Evolutionary conservation across 371 early-diverging fungal genomes (phyloP).

Genomic region (Lichtheimia hyalospora): DNA sequence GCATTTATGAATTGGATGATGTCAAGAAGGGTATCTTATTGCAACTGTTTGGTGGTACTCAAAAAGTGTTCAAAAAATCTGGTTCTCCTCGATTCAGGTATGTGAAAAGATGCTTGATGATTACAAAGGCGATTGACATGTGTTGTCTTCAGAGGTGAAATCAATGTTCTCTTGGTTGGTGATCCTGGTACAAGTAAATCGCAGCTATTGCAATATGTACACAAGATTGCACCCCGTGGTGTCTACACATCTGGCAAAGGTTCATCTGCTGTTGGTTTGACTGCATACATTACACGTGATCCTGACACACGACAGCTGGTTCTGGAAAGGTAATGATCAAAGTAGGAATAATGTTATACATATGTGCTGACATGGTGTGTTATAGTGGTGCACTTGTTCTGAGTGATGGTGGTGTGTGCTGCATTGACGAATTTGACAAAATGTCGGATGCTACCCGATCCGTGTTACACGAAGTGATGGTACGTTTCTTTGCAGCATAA

Average conservation of each 20-base stretch:
- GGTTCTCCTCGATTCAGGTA: slow-evolving; percentile 69
- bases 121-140: not conserved
- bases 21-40: slow-evolving; percentile 98
- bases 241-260: slow-evolving; percentile 99
- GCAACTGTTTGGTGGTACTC: slow-evolving; percentile 98
- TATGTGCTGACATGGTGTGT: not conserved
- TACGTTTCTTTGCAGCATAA: slow-evolving; percentile 15
- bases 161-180: slow-evolving; percentile 97
- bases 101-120: not conserved
- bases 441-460: slow-evolving; percentile 97
- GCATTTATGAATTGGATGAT: slow-evolving; percentile 97
- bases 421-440: slow-evolving; percentile 99
- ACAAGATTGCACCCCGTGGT: slow-evolving; percentile 96
- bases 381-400: slow-evolving; percentile 97
- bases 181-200: slow-evolving; percentile 99
- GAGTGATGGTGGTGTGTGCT: slow-evolving; percentile 98
- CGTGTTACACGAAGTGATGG: slow-evolving; percentile 99
- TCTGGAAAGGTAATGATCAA: slow-evolving; percentile 75
- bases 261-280: slow-evolving; percentile 98
- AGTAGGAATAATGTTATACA: not conserved
- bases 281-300: slow-evolving; percentile 98
- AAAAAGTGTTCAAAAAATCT: slow-evolving; percentile 72
- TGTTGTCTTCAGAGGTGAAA: slow-evolving; percentile 78
- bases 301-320: slow-evolving; percentile 97
- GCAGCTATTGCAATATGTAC: slow-evolving; percentile 95